phyloP scores from a whole-genome alignment of 768 basidiomycete genomes.

The Tulasnella sp. region DNA sequence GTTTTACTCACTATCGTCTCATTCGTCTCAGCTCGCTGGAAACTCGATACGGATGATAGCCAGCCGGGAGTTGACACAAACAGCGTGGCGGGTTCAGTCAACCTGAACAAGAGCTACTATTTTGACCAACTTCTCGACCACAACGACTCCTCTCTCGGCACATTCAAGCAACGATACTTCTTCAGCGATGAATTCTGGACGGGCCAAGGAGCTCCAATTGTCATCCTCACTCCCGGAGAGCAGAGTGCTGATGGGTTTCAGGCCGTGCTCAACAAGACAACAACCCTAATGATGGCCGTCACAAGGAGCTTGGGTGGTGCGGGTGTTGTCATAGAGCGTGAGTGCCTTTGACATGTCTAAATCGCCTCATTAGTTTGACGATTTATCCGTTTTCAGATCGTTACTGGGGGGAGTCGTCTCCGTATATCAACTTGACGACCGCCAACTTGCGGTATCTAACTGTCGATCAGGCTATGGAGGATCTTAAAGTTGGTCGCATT shows the following conservation, averaged over 20 bases:
- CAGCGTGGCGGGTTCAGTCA: too few species aligned
- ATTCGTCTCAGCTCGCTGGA: too few species aligned
- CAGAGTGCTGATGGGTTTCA: constrained; percentile 11
- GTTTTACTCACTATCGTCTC: too few species aligned
- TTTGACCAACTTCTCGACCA: constrained; percentile 29
- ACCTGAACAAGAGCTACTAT: too few species aligned
- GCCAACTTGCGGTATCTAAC: constrained; percentile 10
- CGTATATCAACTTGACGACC: background rate
- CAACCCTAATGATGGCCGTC: background rate
- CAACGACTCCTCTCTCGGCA: constrained; percentile 25
- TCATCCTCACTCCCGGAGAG: constrained; percentile 24
- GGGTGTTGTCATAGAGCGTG: constrained; percentile 25
- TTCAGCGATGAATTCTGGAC: constrained; percentile 12
- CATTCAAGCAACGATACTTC: constrained; percentile 29
- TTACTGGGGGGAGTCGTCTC: constrained; percentile 21
- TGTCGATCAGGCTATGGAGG: constrained; percentile 13
- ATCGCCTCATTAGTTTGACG: too few species aligned
- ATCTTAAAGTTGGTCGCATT: background rate
- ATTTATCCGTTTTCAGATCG: too few species aligned
- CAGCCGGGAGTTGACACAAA: too few species aligned
- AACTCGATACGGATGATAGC: too few species aligned
- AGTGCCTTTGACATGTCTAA: too few species aligned
- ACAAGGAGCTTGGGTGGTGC: constrained; percentile 21
- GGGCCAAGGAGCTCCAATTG: constrained; percentile 19
- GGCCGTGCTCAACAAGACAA: background rate